Conservation (phyloP, 495 filamentous ascomycete species). For the Daldinia childiae region DNA sequence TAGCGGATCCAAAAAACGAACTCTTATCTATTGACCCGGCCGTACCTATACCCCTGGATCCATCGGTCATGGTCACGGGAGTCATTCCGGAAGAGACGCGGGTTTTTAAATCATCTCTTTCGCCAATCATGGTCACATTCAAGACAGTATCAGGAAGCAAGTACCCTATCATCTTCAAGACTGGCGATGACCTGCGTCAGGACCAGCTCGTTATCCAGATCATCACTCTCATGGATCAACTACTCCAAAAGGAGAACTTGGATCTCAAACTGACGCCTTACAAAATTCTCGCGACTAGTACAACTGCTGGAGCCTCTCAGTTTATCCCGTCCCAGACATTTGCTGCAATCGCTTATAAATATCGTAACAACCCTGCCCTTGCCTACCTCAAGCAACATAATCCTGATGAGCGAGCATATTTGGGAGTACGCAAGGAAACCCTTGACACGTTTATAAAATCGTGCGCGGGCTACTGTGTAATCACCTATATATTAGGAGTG, state of each 20-base stretch:
- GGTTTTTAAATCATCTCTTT: conserved; percentile 95
- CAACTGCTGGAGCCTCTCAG: conserved; percentile 88
- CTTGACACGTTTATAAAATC: conserved; percentile 97
- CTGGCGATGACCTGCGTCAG: conserved; percentile 94
- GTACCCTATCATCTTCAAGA: conserved; percentile 96
- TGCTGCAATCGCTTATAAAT: conserved; percentile 80
- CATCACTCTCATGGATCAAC: conserved; percentile 96
- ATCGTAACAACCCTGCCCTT: conserved; percentile 75
- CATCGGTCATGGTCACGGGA: conserved; percentile 78
- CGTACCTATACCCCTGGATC: conserved; percentile 88
- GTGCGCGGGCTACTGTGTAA: conserved; percentile 97
- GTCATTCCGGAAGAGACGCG: conserved; percentile 84
- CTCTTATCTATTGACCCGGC: conserved; percentile 83
- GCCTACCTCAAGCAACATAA: conserved; percentile 91
- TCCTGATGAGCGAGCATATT: conserved; percentile 81
- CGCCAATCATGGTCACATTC: conserved; percentile 90
- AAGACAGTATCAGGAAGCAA: conserved; percentile 77
- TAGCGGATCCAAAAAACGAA: conserved; percentile 91
- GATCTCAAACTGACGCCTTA: conserved; percentile 96
- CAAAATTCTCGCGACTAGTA: conserved; percentile 91
- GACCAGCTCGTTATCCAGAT: conserved; percentile 99
- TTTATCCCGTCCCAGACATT: conserved; percentile 89
- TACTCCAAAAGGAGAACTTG: conserved; percentile 95
- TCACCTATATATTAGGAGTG: conserved; percentile 98
- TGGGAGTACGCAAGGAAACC: conserved; percentile 89